Base-by-base conservation (phyloP, 1,139 yeast genomes). In the Chernovozyma sophiae-reginae region DNA sequence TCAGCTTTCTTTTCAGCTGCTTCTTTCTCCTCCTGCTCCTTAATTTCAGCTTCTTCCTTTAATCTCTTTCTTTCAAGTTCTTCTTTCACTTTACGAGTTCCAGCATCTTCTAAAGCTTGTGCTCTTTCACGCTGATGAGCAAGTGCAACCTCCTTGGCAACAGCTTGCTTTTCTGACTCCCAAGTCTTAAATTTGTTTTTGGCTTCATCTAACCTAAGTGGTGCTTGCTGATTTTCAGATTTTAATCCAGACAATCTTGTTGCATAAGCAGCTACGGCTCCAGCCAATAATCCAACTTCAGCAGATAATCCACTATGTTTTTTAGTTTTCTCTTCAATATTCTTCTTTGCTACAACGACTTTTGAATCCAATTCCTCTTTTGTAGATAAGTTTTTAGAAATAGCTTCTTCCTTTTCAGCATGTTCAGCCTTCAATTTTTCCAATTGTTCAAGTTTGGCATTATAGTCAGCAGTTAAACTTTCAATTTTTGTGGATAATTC, bases 91-190 rank as follows among this genome's bases (percentile, higher is more conserved):
- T 60, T 64, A 44, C 63, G 60, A 37, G 73, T 68, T 45, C 71
- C 78, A 39, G 69, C 75, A 31, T 68, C 77, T 46, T 71, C 65
- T 32, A 63, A 62, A 28, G 75, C 78, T 47, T 68, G 73, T 17
- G 65, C 53, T 46, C 78, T 64, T 47, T 66, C 61, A 40, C 70
- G 62, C 47, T 74, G 76, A 38, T 61, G 66, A 32, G 70, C 76
- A 40, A 61, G 52, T 13, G 72, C 70, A 35, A 58, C 49, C 35
- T 59, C 50, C 41, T 58, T 63, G n/a, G 77, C 70, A 36, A 65
- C 46, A 1, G 52, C 52, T 40, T 65, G 56, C 53, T 65, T 65
- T 44, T 76, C 78, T 6, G 49, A 47, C 45, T 69, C 65, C 80
- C 81, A 76, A 25, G 55, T 55, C 22, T 49, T 42, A 36, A 52